These are phyloP conservation scores for Naematelia encephala DNA, from an alignment of 768 basidiomycete species.

Conservation along the genomic window DNA sequence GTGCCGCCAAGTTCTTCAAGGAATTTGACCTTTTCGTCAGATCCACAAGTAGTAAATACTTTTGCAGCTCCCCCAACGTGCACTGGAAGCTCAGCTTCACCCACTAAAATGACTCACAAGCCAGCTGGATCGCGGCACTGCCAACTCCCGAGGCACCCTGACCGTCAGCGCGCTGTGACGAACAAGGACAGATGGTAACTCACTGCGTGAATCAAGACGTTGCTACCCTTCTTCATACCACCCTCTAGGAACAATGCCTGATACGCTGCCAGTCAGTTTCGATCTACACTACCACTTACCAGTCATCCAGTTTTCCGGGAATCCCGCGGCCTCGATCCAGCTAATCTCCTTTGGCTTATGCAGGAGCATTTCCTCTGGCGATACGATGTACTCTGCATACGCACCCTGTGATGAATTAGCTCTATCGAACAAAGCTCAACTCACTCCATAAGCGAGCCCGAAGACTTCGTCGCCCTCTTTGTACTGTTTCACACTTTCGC, in stretches of 20 bases:
- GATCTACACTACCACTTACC: slow-evolving; percentile 55
- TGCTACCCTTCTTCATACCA: slow-evolving; percentile 64
- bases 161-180: not conserved
- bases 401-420: slow-evolving; percentile 61
- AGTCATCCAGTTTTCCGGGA: slow-evolving; percentile 85
- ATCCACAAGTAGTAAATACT: slow-evolving; percentile 82
- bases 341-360: slow-evolving; percentile 70
- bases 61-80: slow-evolving; percentile 47
- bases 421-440: slow-evolving; percentile 41
- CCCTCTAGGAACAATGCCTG: slow-evolving; percentile 67
- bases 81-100: slow-evolving; percentile 27
- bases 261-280: slow-evolving; percentile 53
- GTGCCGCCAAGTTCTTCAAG: slow-evolving; percentile 48
- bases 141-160: slow-evolving; percentile 79
- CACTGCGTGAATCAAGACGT: slow-evolving; percentile 82
- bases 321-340: slow-evolving; percentile 79
- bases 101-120: slow-evolving; percentile 53
- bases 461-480: slow-evolving; percentile 68
- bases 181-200: slow-evolving; percentile 7
- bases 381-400: slow-evolving; percentile 80
- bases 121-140: slow-evolving; percentile 80
- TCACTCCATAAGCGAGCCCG: slow-evolving; percentile 74
- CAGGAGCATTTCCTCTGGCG: slow-evolving; percentile 64
- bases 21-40: slow-evolving; percentile 75
- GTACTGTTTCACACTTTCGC: slow-evolving; percentile 56